A percentile compares a stretch with the other conserved stretches of the same genome.
phyloP scores from a whole-genome alignment of 1,139 yeast genomes.

The Pichia kudriavzevii region DNA sequence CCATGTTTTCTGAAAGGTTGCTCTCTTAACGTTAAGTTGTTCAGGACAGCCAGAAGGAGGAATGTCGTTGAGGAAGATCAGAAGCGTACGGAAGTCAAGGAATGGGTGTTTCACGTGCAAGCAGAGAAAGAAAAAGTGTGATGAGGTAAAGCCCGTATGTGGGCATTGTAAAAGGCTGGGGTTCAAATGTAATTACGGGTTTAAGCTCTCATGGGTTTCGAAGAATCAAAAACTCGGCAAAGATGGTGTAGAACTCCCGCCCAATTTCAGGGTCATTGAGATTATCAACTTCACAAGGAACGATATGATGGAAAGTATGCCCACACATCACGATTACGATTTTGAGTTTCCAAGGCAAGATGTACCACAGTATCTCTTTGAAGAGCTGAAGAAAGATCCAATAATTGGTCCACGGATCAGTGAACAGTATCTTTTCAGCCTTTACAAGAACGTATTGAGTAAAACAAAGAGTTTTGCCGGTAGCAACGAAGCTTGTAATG shows the following conservation, averaged over 20 bases:
- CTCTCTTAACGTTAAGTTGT: too few relatives aligned
- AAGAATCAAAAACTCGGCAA: slow-evolving; percentile 2
- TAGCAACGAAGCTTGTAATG: slow-evolving; percentile 14
- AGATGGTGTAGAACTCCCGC: background rate
- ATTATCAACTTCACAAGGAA: background rate
- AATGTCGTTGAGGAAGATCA: too few relatives aligned
- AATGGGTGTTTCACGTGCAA: slow-evolving; percentile 22
- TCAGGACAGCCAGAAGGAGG: too few relatives aligned
- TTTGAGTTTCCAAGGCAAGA: background rate
- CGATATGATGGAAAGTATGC: background rate
- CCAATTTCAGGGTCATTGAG: slow-evolving; percentile 2
- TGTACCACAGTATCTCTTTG: slow-evolving; percentile 1
- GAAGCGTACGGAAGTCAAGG: too few relatives aligned
- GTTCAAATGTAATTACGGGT: slow-evolving; percentile 10
- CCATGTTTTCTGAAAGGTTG: too few relatives aligned
- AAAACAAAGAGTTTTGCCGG: slow-evolving; percentile 16
- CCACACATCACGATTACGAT: background rate
- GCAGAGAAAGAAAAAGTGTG: slow-evolving; percentile 20
- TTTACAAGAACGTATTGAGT: slow-evolving; percentile 17
- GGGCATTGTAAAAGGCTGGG: slow-evolving; percentile 11
- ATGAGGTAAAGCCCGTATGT: slow-evolving; percentile 22
- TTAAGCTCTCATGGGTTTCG: slow-evolving; percentile 3
- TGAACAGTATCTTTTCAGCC: slow-evolving; percentile 17
- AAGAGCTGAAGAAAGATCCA: slow-evolving; percentile 2
- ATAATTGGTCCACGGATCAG: slow-evolving; percentile 5